A percentile compares a stretch with the other conserved stretches of the same genome.
Evolutionary conservation across 2,329 filamentous ascomycete genomes (phyloP).

Genomic region (Botryotinia globosa): DNA sequence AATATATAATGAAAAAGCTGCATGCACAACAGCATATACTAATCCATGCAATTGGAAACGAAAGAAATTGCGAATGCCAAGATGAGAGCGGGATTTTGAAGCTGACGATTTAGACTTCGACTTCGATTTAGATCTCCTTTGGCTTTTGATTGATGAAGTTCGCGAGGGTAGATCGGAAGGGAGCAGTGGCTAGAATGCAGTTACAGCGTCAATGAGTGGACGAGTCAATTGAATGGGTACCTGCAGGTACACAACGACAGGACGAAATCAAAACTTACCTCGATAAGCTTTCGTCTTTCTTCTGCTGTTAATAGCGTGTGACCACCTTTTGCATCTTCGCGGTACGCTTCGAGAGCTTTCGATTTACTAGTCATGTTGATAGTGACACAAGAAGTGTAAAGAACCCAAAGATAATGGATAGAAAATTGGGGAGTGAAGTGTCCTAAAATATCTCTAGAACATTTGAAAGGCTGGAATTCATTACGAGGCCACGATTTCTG

Average conservation of each 20-base stretch:
- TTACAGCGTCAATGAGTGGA: conserved; percentile 24
- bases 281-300: conserved; percentile 46
- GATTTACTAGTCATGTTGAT: conserved; percentile 16
- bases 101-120: conserved; percentile 28
- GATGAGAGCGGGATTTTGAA: conserved; percentile 37
- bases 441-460: background rate
- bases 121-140: conserved; percentile 27
- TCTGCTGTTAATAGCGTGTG: conserved; percentile 44
- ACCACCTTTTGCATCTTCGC: conserved; percentile 46
- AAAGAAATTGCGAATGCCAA: conserved; percentile 61
- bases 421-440: conserved; percentile 6
- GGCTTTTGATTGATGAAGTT: conserved; percentile 23
- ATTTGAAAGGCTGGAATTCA: conserved; percentile 15
- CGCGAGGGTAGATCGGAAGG: conserved; percentile 31
- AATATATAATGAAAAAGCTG: conserved; percentile 85
- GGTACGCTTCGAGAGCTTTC: conserved; percentile 40
- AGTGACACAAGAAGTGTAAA: background rate
- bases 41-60: conserved; percentile 61
- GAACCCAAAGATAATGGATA: background rate
- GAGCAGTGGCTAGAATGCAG: conserved; percentile 35
- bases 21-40: conserved; percentile 68
- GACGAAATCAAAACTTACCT: conserved; percentile 39
- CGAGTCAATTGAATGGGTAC: conserved; percentile 6
- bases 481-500: conserved; percentile 14
- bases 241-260: conserved; percentile 19